Percentiles rank a stretch among this genome's conserved stretches.
phyloP scores from a whole-genome alignment of 768 basidiomycete species.

The Russula griseocarnosa region DNA sequence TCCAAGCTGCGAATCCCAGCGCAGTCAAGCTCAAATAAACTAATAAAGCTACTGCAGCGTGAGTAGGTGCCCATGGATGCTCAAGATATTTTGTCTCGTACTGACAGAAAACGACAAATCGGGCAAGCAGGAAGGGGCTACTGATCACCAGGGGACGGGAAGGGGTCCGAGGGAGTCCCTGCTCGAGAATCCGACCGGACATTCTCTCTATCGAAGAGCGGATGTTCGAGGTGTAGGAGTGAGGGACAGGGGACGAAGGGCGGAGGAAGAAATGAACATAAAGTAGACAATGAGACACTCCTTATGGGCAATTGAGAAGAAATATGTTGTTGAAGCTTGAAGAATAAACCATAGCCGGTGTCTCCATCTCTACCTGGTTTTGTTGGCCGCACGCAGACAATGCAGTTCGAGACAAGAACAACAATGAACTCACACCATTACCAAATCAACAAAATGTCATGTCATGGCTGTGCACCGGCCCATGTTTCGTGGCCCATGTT shows the following conservation, averaged over 20 bases:
- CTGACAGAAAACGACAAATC: slow-evolving; percentile 52
- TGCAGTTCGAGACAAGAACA: not conserved
- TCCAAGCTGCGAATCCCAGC: slow-evolving; percentile 24
- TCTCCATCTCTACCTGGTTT: not conserved
- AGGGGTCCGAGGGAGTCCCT: not conserved
- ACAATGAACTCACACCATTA: not conserved
- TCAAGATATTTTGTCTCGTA: slow-evolving; percentile 33
- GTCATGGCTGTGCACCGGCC: not conserved
- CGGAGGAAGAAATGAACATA: slow-evolving; percentile 1
- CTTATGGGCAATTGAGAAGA: slow-evolving; percentile 1
- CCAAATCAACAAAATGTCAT: not conserved
- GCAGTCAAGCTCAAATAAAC: slow-evolving; percentile 36
- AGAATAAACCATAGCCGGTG: not conserved
- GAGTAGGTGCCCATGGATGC: not conserved
- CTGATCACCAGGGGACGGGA: slow-evolving; percentile 33
- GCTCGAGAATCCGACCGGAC: not conserved
- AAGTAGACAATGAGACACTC: not conserved
- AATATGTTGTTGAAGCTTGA: not conserved
- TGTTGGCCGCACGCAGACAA: not conserved
- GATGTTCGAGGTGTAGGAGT: not conserved
- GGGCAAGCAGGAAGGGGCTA: slow-evolving; percentile 53
- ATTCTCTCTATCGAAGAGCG: slow-evolving; percentile 5
- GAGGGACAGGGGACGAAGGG: not conserved
- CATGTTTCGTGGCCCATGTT: not conserved
- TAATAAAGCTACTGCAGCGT: slow-evolving; percentile 36